Conservation (phyloP, 495 filamentous ascomycete genomes). For the Tirmania nivea region DNA sequence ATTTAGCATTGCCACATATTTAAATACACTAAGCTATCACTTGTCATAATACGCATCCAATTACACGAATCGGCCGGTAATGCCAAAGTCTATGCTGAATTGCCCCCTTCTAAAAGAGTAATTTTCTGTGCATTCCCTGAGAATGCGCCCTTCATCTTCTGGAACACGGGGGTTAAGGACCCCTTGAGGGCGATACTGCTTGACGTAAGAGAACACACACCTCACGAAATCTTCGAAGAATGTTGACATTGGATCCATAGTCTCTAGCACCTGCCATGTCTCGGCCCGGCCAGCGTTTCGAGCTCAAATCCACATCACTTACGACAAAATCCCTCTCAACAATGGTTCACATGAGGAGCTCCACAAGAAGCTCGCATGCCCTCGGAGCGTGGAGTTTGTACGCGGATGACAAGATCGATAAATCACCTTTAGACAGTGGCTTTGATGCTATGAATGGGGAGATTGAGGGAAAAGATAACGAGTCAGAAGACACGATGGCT, state of each 20-base stretch:
- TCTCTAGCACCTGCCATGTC: slow-evolving; percentile 52
- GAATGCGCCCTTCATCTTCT: neutral
- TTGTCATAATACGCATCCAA: neutral
- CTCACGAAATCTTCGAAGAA: too few relatives aligned
- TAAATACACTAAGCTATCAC: neutral
- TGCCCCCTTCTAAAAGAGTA: neutral
- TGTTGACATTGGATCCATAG: neutral
- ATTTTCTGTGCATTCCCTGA: neutral
- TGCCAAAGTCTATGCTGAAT: neutral
- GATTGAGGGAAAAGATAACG: slow-evolving; percentile 10
- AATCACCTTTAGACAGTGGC: slow-evolving; percentile 33
- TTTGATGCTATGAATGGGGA: slow-evolving; percentile 19
- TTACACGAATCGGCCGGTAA: neutral
- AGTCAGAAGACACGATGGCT: slow-evolving; percentile 19
- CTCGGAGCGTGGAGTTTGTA: slow-evolving; percentile 64
- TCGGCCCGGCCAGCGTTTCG: slow-evolving; percentile 42
- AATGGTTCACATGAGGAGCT: slow-evolving; percentile 41
- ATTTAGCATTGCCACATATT: neutral
- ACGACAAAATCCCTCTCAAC: slow-evolving; percentile 45
- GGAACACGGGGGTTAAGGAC: neutral
- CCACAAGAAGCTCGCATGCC: slow-evolving; percentile 41
- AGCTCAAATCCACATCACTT: slow-evolving; percentile 40
- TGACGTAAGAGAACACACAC: neutral
- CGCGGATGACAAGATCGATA: slow-evolving; percentile 36
- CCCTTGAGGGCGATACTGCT: neutral